These are phyloP conservation scores for Cadophora sp. DNA, from an alignment of 2,329 filamentous ascomycete species.

Conservation along the genomic window DNA sequence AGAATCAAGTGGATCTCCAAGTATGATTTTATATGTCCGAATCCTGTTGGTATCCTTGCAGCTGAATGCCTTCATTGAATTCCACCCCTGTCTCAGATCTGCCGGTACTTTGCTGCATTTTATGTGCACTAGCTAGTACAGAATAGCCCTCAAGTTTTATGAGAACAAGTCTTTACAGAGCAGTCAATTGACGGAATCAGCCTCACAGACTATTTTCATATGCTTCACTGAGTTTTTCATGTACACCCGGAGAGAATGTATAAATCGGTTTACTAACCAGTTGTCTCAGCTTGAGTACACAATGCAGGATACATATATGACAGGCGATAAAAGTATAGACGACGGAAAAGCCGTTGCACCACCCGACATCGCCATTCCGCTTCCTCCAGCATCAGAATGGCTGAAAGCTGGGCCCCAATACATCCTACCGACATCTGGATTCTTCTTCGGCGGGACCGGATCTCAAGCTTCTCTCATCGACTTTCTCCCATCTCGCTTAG, in stretches of 20 bases:
- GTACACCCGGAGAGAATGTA: background rate
- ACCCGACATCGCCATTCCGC: conserved; percentile 24
- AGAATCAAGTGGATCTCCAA: background rate
- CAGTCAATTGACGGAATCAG: too few relatives aligned
- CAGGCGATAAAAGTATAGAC: conserved; percentile 30
- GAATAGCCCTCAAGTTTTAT: background rate
- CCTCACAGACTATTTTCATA: background rate
- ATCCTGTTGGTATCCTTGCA: background rate
- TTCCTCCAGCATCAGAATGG: conserved; percentile 53
- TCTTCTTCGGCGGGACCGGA: conserved; percentile 65
- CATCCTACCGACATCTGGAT: conserved; percentile 43
- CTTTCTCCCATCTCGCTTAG: conserved; percentile 63
- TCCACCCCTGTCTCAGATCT: too few relatives aligned
- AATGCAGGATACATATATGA: conserved; percentile 31
- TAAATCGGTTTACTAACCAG: conserved; percentile 12
- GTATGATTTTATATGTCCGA: background rate
- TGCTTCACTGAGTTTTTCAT: background rate
- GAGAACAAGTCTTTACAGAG: background rate
- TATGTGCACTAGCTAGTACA: background rate
- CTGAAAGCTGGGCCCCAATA: conserved; percentile 65
- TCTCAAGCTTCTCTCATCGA: conserved; percentile 59
- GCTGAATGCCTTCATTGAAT: background rate
- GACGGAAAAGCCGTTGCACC: conserved; percentile 24
- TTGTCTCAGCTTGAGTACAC: conserved; percentile 32
- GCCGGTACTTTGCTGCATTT: background rate